Evolutionary conservation across 1,284 basidiomycete species (phyloP).

Genomic region (Athelia sp.): DNA sequence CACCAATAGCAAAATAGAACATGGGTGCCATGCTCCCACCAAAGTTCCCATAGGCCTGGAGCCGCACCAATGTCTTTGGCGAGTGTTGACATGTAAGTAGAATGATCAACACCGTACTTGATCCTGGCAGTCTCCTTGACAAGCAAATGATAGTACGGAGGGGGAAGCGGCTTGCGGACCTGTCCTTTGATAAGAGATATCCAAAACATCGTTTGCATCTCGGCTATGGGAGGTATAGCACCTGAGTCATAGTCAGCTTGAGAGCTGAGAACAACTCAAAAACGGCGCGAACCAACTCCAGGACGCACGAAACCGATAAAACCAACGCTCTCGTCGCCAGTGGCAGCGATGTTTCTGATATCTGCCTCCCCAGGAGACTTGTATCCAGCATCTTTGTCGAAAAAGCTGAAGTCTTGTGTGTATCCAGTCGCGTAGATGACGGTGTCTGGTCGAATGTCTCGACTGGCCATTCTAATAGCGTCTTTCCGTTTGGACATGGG

Average conservation of each 20-base stretch:
- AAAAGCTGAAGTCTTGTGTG: conserved; percentile 47
- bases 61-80: conserved; percentile 59
- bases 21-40: conserved; percentile 46
- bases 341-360: conserved; percentile 45
- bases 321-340: conserved; percentile 44
- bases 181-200: conserved; percentile 44
- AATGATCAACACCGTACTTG: conserved; percentile 57
- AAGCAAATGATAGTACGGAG: conserved; percentile 55
- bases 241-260: conserved; percentile 24
- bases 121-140: conserved; percentile 50
- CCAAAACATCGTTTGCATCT: conserved; percentile 64
- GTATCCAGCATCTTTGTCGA: conserved; percentile 41
- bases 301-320: conserved; percentile 65
- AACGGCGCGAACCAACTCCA: conserved; percentile 42
- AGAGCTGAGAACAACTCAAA: background rate
- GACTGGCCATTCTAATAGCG: conserved; percentile 35
- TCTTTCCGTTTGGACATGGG: conserved; percentile 38
- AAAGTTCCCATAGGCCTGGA: conserved; percentile 45
- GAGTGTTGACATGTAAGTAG: conserved; percentile 52
- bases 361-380: conserved; percentile 45
- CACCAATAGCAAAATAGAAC: conserved; percentile 55
- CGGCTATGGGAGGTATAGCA: conserved; percentile 64
- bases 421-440: conserved; percentile 54
- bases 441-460: conserved; percentile 42
- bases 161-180: conserved; percentile 38